Percentiles rank a stretch among this genome's conserved stretches.
Conservation (phyloP, 164 flowering plant genomes). For the Sextonia rubra region DNA sequence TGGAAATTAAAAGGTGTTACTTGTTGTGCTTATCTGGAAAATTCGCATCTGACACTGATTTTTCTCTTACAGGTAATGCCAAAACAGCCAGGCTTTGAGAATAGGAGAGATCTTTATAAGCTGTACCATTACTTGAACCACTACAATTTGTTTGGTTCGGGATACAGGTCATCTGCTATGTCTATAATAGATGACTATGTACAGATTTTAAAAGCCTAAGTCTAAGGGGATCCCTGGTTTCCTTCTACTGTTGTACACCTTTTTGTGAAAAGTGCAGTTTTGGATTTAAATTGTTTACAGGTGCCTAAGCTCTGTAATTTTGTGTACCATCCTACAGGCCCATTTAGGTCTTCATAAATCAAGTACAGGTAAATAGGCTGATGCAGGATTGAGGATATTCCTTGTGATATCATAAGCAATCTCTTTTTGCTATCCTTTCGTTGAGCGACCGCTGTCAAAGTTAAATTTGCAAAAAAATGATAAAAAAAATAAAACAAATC, state of each 20-base stretch:
- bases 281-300: too few relatives aligned
- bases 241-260: neutral
- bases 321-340: too few relatives aligned
- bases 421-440: too few relatives aligned
- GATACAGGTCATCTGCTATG: conserved; percentile 89
- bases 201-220: conserved; percentile 38
- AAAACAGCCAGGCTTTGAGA: conserved; percentile 83
- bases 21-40: neutral
- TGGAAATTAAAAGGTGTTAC: neutral
- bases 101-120: conserved; percentile 78
- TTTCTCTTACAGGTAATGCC: conserved; percentile 74
- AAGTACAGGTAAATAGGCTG: too few relatives aligned
- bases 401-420: too few relatives aligned
- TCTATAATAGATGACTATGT: conserved; percentile 88
- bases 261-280: too few relatives aligned
- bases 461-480: too few relatives aligned
- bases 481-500: too few relatives aligned
- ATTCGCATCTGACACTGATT: neutral
- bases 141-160: conserved; percentile 89
- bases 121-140: conserved; percentile 95
- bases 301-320: too few relatives aligned
- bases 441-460: too few relatives aligned
- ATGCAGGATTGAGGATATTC: too few relatives aligned
- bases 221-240: neutral
- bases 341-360: too few relatives aligned